phyloP scores from a whole-genome alignment of 2,329 filamentous ascomycete species.

The Ambrosiella xylebori region DNA sequence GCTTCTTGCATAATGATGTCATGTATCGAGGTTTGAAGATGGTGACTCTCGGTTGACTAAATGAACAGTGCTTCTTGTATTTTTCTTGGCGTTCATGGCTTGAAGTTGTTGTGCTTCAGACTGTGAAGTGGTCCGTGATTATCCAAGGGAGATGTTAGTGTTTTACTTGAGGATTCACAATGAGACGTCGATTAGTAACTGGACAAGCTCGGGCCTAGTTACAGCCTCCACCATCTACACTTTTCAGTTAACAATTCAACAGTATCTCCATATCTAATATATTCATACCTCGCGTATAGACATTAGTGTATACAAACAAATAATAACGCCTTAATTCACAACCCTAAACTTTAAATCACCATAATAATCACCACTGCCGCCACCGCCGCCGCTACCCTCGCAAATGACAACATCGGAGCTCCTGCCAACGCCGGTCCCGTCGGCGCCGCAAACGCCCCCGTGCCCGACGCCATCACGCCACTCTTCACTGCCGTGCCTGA shows the following conservation, averaged over 20 bases:
- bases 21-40: too few species aligned
- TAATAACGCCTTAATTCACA: background rate
- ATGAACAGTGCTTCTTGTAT: background rate
- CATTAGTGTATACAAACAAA: background rate
- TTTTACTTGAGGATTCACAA: too few species aligned
- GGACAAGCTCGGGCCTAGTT: too few species aligned
- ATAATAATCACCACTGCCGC: background rate
- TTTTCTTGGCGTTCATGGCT: background rate
- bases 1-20: too few species aligned
- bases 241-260: background rate
- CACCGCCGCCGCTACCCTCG: background rate
- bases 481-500: background rate
- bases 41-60: background rate
- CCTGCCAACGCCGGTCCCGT: background rate
- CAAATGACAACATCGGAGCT: background rate
- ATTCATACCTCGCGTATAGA: background rate
- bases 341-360: background rate
- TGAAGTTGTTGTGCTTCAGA: background rate
- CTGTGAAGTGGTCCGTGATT: background rate
- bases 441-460: background rate
- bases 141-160: too few species aligned
- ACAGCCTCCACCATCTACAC: too few species aligned
- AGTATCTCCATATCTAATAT: background rate
- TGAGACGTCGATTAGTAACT: too few species aligned
- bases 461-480: background rate